A percentile compares a stretch with the other conserved stretches of the same genome.
These are phyloP conservation scores for Trichoderma harzianum DNA, from an alignment of 2,329 filamentous ascomycete species.

Conservation along the genomic window DNA sequence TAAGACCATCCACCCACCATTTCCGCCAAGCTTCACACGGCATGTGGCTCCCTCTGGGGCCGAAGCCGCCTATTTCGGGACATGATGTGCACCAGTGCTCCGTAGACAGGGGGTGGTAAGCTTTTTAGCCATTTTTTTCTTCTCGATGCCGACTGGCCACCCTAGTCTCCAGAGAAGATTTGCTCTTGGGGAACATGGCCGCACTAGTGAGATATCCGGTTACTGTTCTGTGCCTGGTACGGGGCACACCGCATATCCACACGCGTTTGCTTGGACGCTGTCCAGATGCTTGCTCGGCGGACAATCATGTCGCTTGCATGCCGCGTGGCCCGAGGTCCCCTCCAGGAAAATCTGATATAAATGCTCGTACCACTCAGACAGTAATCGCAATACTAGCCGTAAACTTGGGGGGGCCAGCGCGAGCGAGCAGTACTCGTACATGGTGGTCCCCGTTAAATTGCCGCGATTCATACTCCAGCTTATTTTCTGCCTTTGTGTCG, in stretches of 20 bases:
- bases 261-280: not conserved
- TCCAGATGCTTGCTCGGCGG: not conserved
- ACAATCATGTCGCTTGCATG: slow-evolving; percentile 14
- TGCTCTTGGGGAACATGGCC: not conserved
- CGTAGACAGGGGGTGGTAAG: slow-evolving; percentile 18
- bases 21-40: slow-evolving; percentile 29
- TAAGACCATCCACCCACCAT: slow-evolving; percentile 17
- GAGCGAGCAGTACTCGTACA: not conserved
- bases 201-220: not conserved
- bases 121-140: slow-evolving; percentile 19
- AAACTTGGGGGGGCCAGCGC: not conserved
- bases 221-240: not conserved
- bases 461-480: not conserved
- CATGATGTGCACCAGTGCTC: slow-evolving; percentile 22
- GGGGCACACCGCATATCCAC: slow-evolving; percentile 11
- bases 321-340: slow-evolving; percentile 10
- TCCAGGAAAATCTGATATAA: not conserved
- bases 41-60: slow-evolving; percentile 26
- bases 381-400: not conserved
- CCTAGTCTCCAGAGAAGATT: slow-evolving; percentile 3
- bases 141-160: slow-evolving; percentile 19
- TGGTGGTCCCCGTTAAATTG: not conserved
- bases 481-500: not conserved
- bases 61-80: slow-evolving; percentile 22
- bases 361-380: not conserved